These are phyloP conservation scores for Stramenopiles sp. DNA, from an alignment of 352 stramenopile species.

Conservation along the genomic window DNA sequence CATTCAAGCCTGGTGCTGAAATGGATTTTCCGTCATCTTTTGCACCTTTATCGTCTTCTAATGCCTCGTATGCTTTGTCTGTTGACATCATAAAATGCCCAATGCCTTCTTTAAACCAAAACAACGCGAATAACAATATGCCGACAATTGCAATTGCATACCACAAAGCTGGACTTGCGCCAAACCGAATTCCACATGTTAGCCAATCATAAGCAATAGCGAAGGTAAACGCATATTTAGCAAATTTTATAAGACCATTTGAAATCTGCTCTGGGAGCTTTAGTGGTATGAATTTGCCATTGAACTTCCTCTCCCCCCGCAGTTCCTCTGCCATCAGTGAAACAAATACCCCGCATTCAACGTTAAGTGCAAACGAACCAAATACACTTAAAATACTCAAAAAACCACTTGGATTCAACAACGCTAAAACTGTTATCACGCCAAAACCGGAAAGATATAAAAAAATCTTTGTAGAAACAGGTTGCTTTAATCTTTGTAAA, in stretches of 20 bases:
- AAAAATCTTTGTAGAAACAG: neutral
- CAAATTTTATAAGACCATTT: neutral
- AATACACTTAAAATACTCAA: slow-evolving; percentile 14
- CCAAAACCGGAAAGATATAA: neutral
- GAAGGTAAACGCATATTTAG: neutral
- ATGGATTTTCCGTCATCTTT: too few relatives aligned
- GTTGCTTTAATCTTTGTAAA: neutral
- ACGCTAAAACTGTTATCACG: neutral
- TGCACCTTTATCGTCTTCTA: too few relatives aligned
- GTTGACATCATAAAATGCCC: too few relatives aligned
- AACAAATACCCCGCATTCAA: slow-evolving; percentile 15
- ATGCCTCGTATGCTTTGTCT: too few relatives aligned
- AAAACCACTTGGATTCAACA: slow-evolving; percentile 16
- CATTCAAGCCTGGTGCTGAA: too few relatives aligned
- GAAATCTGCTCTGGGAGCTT: neutral
- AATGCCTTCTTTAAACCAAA: too few relatives aligned
- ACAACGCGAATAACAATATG: too few relatives aligned
- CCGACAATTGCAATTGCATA: too few relatives aligned
- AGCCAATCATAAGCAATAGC: neutral
- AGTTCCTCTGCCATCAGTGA: slow-evolving; percentile 1
- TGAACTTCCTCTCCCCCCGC: neutral
- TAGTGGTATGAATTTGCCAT: neutral
- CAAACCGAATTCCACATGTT: neutral
- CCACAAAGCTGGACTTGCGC: neutral
- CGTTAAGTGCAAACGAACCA: slow-evolving; percentile 14